Evolutionary conservation across 768 basidiomycete genomes (phyloP), one percentile per base, ranked within the genome.

Genomic region (Tylopilus sp.): DNA sequence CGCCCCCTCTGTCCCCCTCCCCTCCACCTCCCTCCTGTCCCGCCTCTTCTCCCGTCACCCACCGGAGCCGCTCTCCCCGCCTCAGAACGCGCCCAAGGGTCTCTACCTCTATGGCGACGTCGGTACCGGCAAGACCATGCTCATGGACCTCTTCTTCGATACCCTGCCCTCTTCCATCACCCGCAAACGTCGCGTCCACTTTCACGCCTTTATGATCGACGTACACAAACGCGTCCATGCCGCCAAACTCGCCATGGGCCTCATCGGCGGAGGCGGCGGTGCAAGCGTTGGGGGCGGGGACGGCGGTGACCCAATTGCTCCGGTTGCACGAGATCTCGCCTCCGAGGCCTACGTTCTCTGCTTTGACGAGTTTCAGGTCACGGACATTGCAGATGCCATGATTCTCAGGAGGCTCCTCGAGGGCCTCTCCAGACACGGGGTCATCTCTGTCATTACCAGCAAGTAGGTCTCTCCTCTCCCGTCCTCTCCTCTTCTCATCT

Each of bases 131-230:
- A 98, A 98, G 76, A 89, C 89, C 0, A 98, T 98, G 95, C 85
- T 99, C 57, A 99, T 99, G 97, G 97, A 99, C 70, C 78, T 99
- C 22, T 97, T 97, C 71, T 94, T 89, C 74, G 81, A 85, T 57
- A 84, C 93, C 2, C 83, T 97, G 2, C 87, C 89, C 1, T 62
- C 78, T 0, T 73, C 78, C 40, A 73, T 89, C 49, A 81, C 72
- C 41, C 80, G 82, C 54, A 92, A 91, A 71, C 86, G 90, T 49
- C 81, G 97, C 28, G 92, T 98, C 16, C 97, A 99, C 70, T 99
- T 99, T 68, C 95, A 98, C 66, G 92, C 93, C 2, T 98, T 99
- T 77, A 98, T 99, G 97, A 85, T 98, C 56, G 97, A 99, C 66
- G 94, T 98, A 21, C 92, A 98, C 69, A 97, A 96, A 65, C 86